A percentile compares a stretch with the other conserved stretches of the same genome.
Evolutionary conservation across 2,329 filamentous ascomycete genomes (phyloP).

Genomic region (Nemania diffusa): DNA sequence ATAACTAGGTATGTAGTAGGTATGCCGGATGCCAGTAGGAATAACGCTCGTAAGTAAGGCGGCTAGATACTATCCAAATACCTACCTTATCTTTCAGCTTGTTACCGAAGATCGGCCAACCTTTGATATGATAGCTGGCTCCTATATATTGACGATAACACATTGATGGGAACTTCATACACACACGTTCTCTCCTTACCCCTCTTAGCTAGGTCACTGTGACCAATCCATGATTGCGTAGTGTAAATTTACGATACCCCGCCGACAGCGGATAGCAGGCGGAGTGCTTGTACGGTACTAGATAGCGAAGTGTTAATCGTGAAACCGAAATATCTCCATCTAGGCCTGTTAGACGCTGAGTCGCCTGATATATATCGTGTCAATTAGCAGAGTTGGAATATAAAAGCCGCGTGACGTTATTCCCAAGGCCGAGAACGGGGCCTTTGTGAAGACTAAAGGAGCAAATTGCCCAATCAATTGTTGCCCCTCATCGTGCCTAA

Average conservation of each 20-base stretch:
- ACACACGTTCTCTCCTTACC: neutral
- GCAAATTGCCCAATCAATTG: slow-evolving; percentile 2
- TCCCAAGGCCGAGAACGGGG: slow-evolving; percentile 42
- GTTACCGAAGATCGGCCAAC: slow-evolving; percentile 13
- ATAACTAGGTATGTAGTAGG: neutral
- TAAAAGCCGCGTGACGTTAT: slow-evolving; percentile 9
- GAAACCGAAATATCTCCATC: slow-evolving; percentile 42
- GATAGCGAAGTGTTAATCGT: slow-evolving; percentile 5
- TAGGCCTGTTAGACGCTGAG: slow-evolving; percentile 12
- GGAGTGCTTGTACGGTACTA: slow-evolving; percentile 13
- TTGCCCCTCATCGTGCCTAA: slow-evolving; percentile 12
- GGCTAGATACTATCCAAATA: neutral
- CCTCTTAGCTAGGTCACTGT: neutral
- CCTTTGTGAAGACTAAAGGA: slow-evolving; percentile 4
- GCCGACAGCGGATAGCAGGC: slow-evolving; percentile 39
- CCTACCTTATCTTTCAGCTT: slow-evolving; percentile 4
- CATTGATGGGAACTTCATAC: neutral
- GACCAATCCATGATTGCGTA: neutral
- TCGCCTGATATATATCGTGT: slow-evolving; percentile 30
- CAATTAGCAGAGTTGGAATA: slow-evolving; percentile 16
- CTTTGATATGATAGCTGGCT: neutral
- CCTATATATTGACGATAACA: neutral
- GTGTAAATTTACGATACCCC: slow-evolving; percentile 17
- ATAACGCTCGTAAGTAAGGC: neutral
- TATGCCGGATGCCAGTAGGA: neutral